Base-by-base conservation (phyloP, 805 yeast genomes). In the Starmerella lactis-condensi region DNA sequence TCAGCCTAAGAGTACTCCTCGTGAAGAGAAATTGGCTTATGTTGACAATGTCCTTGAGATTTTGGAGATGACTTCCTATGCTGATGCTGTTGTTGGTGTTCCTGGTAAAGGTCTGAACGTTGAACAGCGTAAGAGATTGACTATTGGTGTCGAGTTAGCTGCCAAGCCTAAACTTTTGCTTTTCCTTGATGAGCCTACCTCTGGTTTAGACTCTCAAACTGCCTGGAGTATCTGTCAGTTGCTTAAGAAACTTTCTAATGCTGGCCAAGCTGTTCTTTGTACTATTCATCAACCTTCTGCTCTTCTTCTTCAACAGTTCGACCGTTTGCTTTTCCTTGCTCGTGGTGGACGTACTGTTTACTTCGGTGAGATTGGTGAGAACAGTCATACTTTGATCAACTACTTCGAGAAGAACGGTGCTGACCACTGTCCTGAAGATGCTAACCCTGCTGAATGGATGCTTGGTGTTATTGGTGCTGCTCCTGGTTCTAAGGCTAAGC, bases 231-330 rank as follows among this genome's bases (percentile, higher is more conserved):
- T 73, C 50, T 67, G 72, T 47, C 65, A 67, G 48, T 64, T 73
- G 44, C 60, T 73, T 64, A 61, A 75, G 51, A 69, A 69, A 43
- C 60, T 73, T 37, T 75, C 78, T 10, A 63, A 66, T 47, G 69
- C 71, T 37, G 82, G 82, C 24, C 81, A 74, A 54, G 73, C 81
- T 22, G 69, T 73, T 49, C 57, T 73, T 48, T 74, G 81, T 57
- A 73, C 82, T 17, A 74, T 73, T 43, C 82, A 73, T 52, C 82
- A 73, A 54, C 82, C 82, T 38, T 72, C 79, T 12, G 78, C 82
- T 23, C 61, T 71, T 18, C 54, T 73, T 46, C 64, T 73, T 50
- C 67, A 69, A 47, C 71, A 70, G 47, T 73, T 73, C 43, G 81
- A 73, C 43, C 64, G 79, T 36, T 56, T 73, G 36, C 54, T 74